Evolutionary conservation across 768 basidiomycete species (phyloP), one percentile per base, ranked within the genome.

Genomic region (Boletus barrowsii): DNA sequence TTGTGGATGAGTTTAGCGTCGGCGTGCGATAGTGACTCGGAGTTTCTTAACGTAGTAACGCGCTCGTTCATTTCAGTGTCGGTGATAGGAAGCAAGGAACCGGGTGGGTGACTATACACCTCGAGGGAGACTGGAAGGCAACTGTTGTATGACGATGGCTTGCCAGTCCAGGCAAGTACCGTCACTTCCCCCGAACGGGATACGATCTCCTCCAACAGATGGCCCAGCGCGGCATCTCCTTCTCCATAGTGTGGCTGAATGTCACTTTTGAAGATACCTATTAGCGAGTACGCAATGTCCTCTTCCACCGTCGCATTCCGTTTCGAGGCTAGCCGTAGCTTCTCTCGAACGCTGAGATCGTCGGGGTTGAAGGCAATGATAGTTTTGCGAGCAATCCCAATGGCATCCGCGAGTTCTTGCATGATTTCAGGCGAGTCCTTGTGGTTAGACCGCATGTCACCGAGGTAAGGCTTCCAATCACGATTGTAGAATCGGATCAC

Each of bases 181-280:
- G 49, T 54, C 20, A 53, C 47, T 1, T 54, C 59, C 1, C 55
- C 52, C 3, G 42, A 51, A n/a, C 60, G 60, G 3, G 42, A 11
- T 9, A 62, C 33, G 1, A 62, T 54, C 17, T 57, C 55, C 3
- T 62, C 55, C 40, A 61, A 32, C 6, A 61, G 52, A 22, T 51
- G 60, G 5, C 54, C 59, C 10, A 61, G 14, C 3, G 57, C 57
- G 5, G 39, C 52, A 13, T 42, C 6, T 3, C 55, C 49, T 42
- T 53, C 55, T 14, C 60, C 60, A 17, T 57, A 61, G 3, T 32
- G 35, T 5, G 56, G 56, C 26, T 11, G 24, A 22, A 54, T 30
- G 13, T 57, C 56, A 22, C 56, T 57, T 2, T 43, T 47, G 44
- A 59, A 59, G 11, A 59, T 50, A 2, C 58, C 58, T 5, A 59